A percentile compares a stretch with the other conserved stretches of the same genome.
Evolutionary conservation across 1,284 basidiomycete genomes (phyloP).

Genomic region (Melanopsichium pennsylvanicum): DNA sequence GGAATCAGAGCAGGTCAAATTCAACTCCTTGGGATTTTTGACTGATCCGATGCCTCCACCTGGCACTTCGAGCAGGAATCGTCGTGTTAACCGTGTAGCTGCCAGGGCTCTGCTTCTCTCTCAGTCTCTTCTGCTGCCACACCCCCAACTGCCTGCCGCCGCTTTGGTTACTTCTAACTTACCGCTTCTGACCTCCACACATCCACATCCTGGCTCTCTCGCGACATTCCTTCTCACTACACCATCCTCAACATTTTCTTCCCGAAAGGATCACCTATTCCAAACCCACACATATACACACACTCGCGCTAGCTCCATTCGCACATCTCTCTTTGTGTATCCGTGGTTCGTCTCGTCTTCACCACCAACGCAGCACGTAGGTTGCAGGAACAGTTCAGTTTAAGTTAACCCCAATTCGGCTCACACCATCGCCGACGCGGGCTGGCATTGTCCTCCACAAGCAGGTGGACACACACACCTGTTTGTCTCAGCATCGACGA

Average conservation of each 20-base stretch:
- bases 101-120: neutral
- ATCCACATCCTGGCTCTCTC: neutral
- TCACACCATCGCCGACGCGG: neutral
- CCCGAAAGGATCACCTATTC: too few relatives aligned
- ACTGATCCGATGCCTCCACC: slow-evolving; percentile 19
- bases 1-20: too few relatives aligned
- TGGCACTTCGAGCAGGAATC: neutral
- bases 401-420: neutral
- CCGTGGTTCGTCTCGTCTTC: too few relatives aligned
- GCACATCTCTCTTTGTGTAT: too few relatives aligned
- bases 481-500: too few relatives aligned
- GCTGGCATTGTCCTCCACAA: too few relatives aligned
- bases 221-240: slow-evolving; percentile 38
- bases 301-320: too few relatives aligned
- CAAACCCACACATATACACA: too few relatives aligned
- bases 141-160: slow-evolving; percentile 2
- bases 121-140: neutral
- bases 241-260: too few relatives aligned
- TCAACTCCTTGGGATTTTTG: neutral
- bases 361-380: too few relatives aligned
- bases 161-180: neutral
- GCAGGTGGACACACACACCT: too few relatives aligned
- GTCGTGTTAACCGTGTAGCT: neutral
- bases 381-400: too few relatives aligned
- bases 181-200: slow-evolving; percentile 30